These are phyloP conservation scores for Boletus rufocinnamomeus DNA, from an alignment of 768 basidiomycete genomes.

Conservation along the genomic window DNA sequence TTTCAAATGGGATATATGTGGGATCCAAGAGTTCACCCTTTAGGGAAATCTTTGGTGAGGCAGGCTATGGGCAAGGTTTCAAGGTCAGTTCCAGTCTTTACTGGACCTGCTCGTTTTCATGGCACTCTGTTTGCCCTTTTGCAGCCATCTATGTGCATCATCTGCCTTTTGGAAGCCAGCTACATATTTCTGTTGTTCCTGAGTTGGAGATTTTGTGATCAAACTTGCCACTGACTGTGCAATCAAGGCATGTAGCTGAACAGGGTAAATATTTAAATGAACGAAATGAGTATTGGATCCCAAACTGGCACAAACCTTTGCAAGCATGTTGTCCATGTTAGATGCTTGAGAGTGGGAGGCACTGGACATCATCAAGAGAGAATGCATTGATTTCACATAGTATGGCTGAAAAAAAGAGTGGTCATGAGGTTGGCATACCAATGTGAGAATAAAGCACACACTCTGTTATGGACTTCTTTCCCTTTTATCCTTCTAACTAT, in stretches of 20 bases:
- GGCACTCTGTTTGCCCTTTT: slow-evolving; percentile 30
- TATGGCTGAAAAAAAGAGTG: slow-evolving; percentile 47
- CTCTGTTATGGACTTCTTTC: too few relatives aligned
- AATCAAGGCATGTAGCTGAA: slow-evolving; percentile 32
- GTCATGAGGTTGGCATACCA: background rate
- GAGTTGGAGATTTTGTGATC: slow-evolving; percentile 27
- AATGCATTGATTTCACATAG: slow-evolving; percentile 67
- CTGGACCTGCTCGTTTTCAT: slow-evolving; percentile 30
- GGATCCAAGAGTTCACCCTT: background rate
- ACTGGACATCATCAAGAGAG: slow-evolving; percentile 69
- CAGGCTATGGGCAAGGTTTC: too few relatives aligned
- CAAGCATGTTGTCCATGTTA: slow-evolving; percentile 71
- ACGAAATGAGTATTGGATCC: background rate
- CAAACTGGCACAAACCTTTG: slow-evolving; percentile 47
- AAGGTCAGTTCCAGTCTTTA: slow-evolving; percentile 30
- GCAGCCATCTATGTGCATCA: slow-evolving; percentile 21
- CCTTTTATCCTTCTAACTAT: too few relatives aligned
- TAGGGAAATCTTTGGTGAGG: too few relatives aligned
- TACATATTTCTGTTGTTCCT: slow-evolving; percentile 31
- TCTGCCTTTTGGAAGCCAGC: slow-evolving; percentile 23
- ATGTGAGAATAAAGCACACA: slow-evolving; percentile 40
- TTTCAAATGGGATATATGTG: background rate
- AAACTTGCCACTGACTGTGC: slow-evolving; percentile 23
- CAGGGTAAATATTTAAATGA: background rate
- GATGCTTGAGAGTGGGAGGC: slow-evolving; percentile 74